Evolutionary conservation across 2,329 filamentous ascomycete genomes (phyloP).

Genomic region (Sporothrix schenckii): DNA sequence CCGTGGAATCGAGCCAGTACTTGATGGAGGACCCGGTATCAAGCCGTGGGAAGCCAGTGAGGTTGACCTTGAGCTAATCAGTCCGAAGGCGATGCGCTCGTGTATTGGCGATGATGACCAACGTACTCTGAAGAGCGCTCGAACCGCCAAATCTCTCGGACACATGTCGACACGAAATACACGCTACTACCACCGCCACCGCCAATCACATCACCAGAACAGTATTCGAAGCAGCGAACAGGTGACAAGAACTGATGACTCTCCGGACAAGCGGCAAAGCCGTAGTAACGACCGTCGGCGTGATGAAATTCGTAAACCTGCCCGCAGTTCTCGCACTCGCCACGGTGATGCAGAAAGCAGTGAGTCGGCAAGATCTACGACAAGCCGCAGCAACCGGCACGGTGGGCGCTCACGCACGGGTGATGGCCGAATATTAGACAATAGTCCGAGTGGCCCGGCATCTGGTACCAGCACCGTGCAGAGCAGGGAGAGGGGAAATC

Average conservation of each 20-base stretch:
- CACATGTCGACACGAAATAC: constrained; percentile 38
- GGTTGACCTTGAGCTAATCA: constrained; percentile 59
- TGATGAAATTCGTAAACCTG: constrained; percentile 40
- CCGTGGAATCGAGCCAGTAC: constrained; percentile 54
- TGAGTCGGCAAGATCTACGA: constrained; percentile 40
- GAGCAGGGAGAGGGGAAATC: constrained; percentile 47
- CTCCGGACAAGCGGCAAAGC: constrained; percentile 37
- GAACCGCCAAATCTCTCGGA: constrained; percentile 37
- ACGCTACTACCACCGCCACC: constrained; percentile 36
- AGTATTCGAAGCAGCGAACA: constrained; percentile 30
- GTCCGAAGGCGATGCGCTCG: constrained; percentile 56
- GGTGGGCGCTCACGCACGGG: constrained; percentile 45
- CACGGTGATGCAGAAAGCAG: constrained; percentile 35
- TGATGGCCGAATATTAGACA: constrained; percentile 39
- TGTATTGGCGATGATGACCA: constrained; percentile 44
- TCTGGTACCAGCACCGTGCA: neutral
- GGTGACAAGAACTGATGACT: neutral
- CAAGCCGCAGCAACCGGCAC: neutral
- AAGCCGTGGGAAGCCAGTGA: constrained; percentile 26
- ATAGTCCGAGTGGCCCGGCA: constrained; percentile 39
- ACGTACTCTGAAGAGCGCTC: constrained; percentile 41
- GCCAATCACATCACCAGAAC: constrained; percentile 33
- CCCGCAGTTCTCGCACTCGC: constrained; percentile 43
- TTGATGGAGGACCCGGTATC: constrained; percentile 49
- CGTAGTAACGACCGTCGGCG: constrained; percentile 40